These are phyloP conservation scores for Chrysoporthe cubensis DNA, from an alignment of 2,329 filamentous ascomycete species.

Conservation along the genomic window DNA sequence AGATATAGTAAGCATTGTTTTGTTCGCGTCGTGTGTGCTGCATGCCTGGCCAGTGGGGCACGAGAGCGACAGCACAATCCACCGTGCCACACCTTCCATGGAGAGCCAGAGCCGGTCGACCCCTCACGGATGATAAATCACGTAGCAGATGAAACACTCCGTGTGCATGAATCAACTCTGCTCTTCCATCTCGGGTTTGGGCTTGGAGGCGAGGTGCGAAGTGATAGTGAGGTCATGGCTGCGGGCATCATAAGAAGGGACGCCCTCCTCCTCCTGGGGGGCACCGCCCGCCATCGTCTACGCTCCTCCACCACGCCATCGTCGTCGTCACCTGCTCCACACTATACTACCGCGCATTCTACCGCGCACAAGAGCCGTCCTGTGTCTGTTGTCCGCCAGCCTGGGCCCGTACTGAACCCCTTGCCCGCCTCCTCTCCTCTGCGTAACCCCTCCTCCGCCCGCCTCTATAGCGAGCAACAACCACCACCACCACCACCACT, in stretches of 20 bases:
- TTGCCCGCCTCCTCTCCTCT: not conserved
- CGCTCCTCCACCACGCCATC: not conserved
- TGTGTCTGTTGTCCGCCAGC: not conserved
- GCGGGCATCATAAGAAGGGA: not conserved
- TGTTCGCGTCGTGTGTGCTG: too few relatives aligned
- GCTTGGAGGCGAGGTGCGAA: too few relatives aligned
- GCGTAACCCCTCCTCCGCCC: not conserved
- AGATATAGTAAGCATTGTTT: too few relatives aligned
- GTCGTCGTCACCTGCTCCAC: not conserved
- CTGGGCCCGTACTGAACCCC: not conserved
- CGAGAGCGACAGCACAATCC: too few relatives aligned
- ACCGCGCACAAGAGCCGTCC: too few relatives aligned
- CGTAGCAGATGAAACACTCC: not conserved
- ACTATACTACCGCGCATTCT: not conserved
- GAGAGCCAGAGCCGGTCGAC: not conserved
- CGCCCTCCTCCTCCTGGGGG: not conserved
- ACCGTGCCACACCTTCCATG: too few relatives aligned
- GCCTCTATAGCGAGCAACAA: not conserved
- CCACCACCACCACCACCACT: not conserved
- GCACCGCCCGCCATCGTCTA: not conserved
- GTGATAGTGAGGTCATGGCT: not conserved
- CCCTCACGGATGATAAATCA: slow-evolving; percentile 3
- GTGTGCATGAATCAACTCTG: too few relatives aligned
- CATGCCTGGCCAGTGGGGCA: too few relatives aligned
- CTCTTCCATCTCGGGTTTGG: too few relatives aligned